Evolutionary conservation across 2,329 filamentous ascomycete genomes (phyloP), one percentile per base, ranked within the genome.

Genomic region (Dothistroma septosporum): DNA sequence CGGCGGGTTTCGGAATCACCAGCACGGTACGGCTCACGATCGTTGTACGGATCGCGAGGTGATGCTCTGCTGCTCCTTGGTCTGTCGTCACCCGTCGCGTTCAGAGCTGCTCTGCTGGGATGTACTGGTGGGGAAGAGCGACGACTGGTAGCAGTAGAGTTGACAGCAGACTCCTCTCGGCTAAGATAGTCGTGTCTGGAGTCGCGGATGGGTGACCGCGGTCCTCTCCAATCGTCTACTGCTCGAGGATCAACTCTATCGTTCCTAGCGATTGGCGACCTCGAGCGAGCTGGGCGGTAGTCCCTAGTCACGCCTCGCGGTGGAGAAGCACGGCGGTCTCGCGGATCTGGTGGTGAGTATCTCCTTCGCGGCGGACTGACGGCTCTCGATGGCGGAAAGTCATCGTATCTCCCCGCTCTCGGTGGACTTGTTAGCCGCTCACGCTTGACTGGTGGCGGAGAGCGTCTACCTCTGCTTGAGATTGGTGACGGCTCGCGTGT

Each of bases 51-150:
- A 54, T 72, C 69, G 22, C 64, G 63, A 48, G 71, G 64, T 31
- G 64, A 57, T 8, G 66, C 65, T 55, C 71, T 58, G 50, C 53
- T 60, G 22, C 57, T 60, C n/a, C 59, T 58, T 19, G 62, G 24
- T 55, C 66, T 60, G 5, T 77, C 75, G 9, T 75, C 74, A 54
- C 68, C 37, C 68, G 74, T 53, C 6, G 64, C 61, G 35, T 64
- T 54, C 19, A 79, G 68, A 53, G 76, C 78, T 54, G 78, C 70
- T 66, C 82, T 79, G 64, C 84, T 85, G 16, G 80, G 79, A 67
- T 85, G 83, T 14, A 82, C 74, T 12, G 77, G 82, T 16, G 86
- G 86, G 6, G 86, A 87, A 9, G 86, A 86, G 53, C 84, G 79
- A 59, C 84, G 81, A 22, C 85, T 87, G 32, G 82, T 85, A 21